Evolutionary conservation across 495 filamentous ascomycete genomes (phyloP), one percentile per base, ranked within the genome.

Genomic region (Annulohypoxylon maeteangense): DNA sequence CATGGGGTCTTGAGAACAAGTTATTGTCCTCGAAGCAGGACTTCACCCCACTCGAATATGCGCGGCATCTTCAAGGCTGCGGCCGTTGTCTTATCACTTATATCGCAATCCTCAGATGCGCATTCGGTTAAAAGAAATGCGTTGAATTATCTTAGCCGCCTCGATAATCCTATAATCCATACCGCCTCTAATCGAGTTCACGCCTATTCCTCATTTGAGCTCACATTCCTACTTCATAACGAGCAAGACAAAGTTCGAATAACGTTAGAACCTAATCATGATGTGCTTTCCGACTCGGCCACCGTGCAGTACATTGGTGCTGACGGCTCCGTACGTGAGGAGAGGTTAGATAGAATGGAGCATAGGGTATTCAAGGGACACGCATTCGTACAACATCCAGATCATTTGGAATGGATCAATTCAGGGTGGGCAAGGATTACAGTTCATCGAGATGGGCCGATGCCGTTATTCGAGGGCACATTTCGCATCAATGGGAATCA

Each of bases 401-500:
- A 81, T 76, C 77, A 88, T 80, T 60, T 83, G 10, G 87, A 88
- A 68, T 97, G 94, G 95, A 87, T 87, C 44, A 88, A 91, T 71
- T 90, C 88, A 18, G 95, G 95, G 48, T 97, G 92, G 93, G 91
- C 94, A 25, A 87, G 95, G 70, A 89, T 97, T 51, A 86, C 90
- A 56, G 80, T 99, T 32, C 84, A 85, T 70, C 84, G 83, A 69
- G 95, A 99, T 82, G 95, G 95, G 2, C 69, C 81, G 16, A 75
- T 87, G 36, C 96, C 95, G 25, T 78, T 97, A 7, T 98, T 99
- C 68, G 92, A 97, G 79, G 95, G 96, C 27, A 91, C 91, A 2
- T 98, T 99, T 81, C 90, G 90, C 50, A 78, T 98, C 16, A 76
- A 89, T 68, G 85, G 90, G 34, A 89, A 97, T 76, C 89, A 93